Percentiles rank a stretch among this genome's conserved stretches.
These are phyloP conservation scores for Coniochaeta sp. DNA, from an alignment of 2,329 filamentous ascomycete species.

Conservation along the genomic window DNA sequence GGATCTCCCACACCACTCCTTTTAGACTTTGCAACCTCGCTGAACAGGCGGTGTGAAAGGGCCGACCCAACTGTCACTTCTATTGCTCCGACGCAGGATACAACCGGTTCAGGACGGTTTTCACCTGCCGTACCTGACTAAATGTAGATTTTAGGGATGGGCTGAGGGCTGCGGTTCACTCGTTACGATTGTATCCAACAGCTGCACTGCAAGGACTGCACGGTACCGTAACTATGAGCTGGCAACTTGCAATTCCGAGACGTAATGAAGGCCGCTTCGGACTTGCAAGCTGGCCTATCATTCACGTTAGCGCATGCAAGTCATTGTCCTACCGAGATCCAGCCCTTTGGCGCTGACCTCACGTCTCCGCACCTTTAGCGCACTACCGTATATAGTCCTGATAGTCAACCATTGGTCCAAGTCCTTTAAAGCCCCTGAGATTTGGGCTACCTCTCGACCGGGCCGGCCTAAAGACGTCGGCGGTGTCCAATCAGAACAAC, in stretches of 20 bases:
- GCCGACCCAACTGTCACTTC: background rate
- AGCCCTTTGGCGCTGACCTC: background rate
- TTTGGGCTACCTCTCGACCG: background rate
- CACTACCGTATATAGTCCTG: too few relatives aligned
- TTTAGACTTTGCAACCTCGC: background rate
- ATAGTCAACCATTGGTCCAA: background rate
- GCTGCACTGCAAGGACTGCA: background rate
- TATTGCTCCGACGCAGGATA: background rate
- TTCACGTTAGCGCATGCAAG: background rate
- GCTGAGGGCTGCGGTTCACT: background rate
- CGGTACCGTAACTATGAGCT: background rate
- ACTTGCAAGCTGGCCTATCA: background rate
- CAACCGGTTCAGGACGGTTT: background rate
- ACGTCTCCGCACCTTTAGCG: background rate
- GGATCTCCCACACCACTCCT: background rate
- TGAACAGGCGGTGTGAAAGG: background rate
- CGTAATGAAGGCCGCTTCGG: background rate
- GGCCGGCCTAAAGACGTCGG: background rate
- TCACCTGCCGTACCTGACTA: background rate
- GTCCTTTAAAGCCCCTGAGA: background rate
- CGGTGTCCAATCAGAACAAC: background rate
- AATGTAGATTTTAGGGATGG: background rate
- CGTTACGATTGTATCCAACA: background rate
- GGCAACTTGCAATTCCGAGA: background rate
- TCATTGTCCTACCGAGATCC: background rate